Conservation (phyloP, 805 yeast species). For the Kazachstania viticola region DNA sequence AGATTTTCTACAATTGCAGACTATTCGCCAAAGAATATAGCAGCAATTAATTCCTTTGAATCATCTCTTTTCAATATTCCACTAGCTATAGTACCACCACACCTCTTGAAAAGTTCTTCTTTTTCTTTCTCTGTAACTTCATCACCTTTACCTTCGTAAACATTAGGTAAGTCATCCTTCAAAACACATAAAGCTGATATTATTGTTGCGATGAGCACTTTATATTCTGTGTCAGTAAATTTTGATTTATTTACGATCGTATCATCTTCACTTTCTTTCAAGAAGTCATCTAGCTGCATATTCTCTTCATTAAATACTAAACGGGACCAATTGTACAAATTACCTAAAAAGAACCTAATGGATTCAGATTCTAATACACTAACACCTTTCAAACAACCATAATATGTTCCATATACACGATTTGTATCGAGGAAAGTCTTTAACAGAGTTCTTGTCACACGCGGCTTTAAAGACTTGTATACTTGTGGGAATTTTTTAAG, state of each 20-base stretch:
- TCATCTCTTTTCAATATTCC: conserved; percentile 36
- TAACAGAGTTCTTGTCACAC: conserved; percentile 85
- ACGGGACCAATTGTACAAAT: conserved; percentile 68
- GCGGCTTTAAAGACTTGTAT: conserved; percentile 80
- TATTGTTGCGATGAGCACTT: conserved; percentile 37
- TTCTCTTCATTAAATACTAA: conserved; percentile 36
- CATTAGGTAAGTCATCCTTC: conserved; percentile 25
- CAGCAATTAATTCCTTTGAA: conserved; percentile 42
- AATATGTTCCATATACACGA: conserved; percentile 79
- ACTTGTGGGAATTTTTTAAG: conserved; percentile 70
- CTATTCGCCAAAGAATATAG: conserved; percentile 63
- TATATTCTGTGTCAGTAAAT: conserved; percentile 35
- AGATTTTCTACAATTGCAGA: too few species aligned
- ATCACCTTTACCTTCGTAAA: conserved; percentile 25
- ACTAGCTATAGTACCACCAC: conserved; percentile 49
- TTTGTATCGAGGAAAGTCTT: conserved; percentile 82
- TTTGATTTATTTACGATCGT: conserved; percentile 10
- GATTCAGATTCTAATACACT: conserved; percentile 80
- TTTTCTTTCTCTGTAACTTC: conserved; percentile 28
- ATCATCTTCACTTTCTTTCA: conserved; percentile 5
- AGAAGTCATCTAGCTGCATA: conserved; percentile 12
- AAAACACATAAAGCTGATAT: conserved; percentile 46
- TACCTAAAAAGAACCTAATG: conserved; percentile 74
- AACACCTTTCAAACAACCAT: conserved; percentile 82
- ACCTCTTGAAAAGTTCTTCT: conserved; percentile 39